These are phyloP conservation scores for Starmera dryadoides DNA, from an alignment of 805 yeast genomes.

Conservation along the genomic window DNA sequence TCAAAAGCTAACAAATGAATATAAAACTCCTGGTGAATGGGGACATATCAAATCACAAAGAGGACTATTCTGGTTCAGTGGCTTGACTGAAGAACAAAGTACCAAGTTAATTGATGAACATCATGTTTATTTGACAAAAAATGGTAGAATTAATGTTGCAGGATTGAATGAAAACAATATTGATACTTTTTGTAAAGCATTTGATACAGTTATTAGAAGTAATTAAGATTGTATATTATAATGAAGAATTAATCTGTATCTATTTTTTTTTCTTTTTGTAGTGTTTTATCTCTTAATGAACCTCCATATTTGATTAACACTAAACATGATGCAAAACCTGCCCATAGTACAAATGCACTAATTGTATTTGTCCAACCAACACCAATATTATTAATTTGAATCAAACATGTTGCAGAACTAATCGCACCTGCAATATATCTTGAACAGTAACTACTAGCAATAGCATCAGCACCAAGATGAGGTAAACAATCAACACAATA, in stretches of 20 bases:
- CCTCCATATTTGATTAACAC: not conserved
- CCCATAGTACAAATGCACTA: slow-evolving; percentile 34
- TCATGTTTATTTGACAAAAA: slow-evolving; percentile 67
- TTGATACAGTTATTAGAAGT: slow-evolving; percentile 35
- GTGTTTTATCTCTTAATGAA: not conserved
- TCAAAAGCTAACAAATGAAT: slow-evolving; percentile 43
- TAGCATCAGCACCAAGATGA: slow-evolving; percentile 45
- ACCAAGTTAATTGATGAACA: slow-evolving; percentile 55
- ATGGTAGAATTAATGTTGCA: slow-evolving; percentile 76
- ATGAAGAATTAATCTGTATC: not conserved
- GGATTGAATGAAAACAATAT: slow-evolving; percentile 70
- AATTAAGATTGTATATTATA: not conserved
- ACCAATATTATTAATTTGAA: slow-evolving; percentile 40
- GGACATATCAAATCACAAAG: slow-evolving; percentile 72
- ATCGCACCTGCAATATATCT: slow-evolving; percentile 46
- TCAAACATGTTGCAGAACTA: slow-evolving; percentile 41
- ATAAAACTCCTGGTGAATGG: slow-evolving; percentile 60
- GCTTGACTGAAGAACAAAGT: slow-evolving; percentile 59
- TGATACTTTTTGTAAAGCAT: slow-evolving; percentile 51
- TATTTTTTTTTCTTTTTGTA: not conserved
- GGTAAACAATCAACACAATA: slow-evolving; percentile 57
- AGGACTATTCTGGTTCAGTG: slow-evolving; percentile 85
- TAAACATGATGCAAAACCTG: slow-evolving; percentile 22
- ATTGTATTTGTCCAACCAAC: slow-evolving; percentile 52
- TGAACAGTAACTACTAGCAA: slow-evolving; percentile 44